These are phyloP conservation scores for Aspergillus affinis DNA, from an alignment of 495 filamentous ascomycete species.

Conservation along the genomic window DNA sequence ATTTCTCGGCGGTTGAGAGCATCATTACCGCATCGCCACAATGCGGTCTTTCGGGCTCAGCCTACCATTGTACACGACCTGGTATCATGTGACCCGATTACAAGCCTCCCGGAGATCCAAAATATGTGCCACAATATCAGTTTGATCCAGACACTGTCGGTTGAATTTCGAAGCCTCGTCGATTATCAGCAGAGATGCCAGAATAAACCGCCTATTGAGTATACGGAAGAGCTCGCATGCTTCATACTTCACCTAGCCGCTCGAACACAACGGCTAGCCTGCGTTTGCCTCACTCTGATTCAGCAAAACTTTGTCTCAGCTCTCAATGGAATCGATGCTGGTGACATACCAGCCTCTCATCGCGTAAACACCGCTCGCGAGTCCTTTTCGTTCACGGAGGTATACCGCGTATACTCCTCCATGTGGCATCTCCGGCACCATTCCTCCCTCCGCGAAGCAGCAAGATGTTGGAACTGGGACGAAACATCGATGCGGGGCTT, in stretches of 20 bases:
- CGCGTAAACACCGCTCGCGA: neutral
- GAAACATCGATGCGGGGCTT: neutral
- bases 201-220: too few species aligned
- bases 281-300: constrained; percentile 1
- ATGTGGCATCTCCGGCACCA: constrained; percentile 13
- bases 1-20: too few species aligned
- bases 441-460: constrained; percentile 9
- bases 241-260: constrained; percentile 4
- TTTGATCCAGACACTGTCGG: too few species aligned
- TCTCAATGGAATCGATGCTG: neutral
- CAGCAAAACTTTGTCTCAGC: constrained; percentile 4
- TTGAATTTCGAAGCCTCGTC: too few species aligned
- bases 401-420: constrained; percentile 15
- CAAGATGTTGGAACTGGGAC: constrained; percentile 2
- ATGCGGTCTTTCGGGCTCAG: too few species aligned
- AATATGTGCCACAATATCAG: too few species aligned
- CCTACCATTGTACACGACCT: too few species aligned
- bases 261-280: constrained; percentile 6
- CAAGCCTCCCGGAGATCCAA: too few species aligned
- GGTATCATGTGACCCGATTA: too few species aligned
- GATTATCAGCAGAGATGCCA: too few species aligned
- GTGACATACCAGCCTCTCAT: neutral
- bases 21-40: too few species aligned
- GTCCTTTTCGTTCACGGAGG: constrained; percentile 15
- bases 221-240: neutral